A percentile compares a stretch with the other conserved stretches of the same genome.
These are phyloP conservation scores for Lactifluus echinatus DNA, from an alignment of 768 basidiomycete species.

Conservation along the genomic window DNA sequence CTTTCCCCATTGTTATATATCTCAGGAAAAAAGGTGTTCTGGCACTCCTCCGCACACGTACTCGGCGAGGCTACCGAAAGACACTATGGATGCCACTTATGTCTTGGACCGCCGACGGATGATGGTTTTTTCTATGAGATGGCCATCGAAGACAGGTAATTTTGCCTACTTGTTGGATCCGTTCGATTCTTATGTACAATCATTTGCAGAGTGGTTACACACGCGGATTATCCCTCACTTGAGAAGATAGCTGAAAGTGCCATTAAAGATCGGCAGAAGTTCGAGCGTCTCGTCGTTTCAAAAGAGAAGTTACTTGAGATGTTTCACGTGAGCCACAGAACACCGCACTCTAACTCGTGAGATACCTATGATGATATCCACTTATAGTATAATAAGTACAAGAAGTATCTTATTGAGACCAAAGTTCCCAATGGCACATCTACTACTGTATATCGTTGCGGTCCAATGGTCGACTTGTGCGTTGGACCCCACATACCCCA, in stretches of 20 bases:
- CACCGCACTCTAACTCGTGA: not conserved
- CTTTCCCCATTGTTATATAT: not conserved
- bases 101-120: constrained; percentile 93
- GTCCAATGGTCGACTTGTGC: constrained; percentile 96
- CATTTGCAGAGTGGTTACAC: constrained; percentile 55
- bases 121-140: constrained; percentile 99
- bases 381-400: constrained; percentile 94
- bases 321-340: constrained; percentile 59
- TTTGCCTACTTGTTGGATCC: not conserved
- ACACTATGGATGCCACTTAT: constrained; percentile 95
- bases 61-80: constrained; percentile 94
- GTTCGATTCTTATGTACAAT: not conserved
- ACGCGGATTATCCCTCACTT: constrained; percentile 76
- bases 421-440: constrained; percentile 95
- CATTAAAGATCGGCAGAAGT: constrained; percentile 95
- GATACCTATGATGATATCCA: not conserved
- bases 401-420: constrained; percentile 87
- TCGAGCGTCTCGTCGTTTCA: constrained; percentile 86
- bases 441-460: constrained; percentile 97
- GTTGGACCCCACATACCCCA: constrained; percentile 97
- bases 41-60: constrained; percentile 99
- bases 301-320: constrained; percentile 96
- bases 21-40: constrained; percentile 92
- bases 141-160: constrained; percentile 73
- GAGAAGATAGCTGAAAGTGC: constrained; percentile 84